Conservation (phyloP, 192 early-diverging fungal species). For the Coemansia sp. region DNA sequence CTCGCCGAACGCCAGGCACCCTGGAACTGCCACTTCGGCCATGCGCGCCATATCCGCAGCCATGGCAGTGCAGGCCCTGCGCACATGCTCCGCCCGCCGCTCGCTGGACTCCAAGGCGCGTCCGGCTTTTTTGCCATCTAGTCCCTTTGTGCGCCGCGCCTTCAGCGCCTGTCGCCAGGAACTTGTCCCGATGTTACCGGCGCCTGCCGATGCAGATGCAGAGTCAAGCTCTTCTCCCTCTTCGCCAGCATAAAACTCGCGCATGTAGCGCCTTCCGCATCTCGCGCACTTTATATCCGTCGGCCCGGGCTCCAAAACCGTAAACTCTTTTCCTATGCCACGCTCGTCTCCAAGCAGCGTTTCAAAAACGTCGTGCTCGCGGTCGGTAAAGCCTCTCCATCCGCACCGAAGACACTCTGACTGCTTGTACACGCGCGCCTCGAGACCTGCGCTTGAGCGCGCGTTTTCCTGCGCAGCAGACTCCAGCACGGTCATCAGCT, state of each 20-base stretch:
- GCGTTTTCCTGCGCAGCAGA: slow-evolving; percentile 9
- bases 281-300: slow-evolving; percentile 28
- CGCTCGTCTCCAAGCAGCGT: not conserved
- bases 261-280: slow-evolving; percentile 44
- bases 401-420: slow-evolving; percentile 49
- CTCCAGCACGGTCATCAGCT: not conserved
- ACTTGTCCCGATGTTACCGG: not conserved
- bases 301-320: slow-evolving; percentile 5
- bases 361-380: slow-evolving; percentile 24
- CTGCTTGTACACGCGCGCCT: slow-evolving; percentile 42
- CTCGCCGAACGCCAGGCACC: slow-evolving; percentile 32
- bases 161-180: slow-evolving; percentile 14
- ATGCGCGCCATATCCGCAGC: not conserved
- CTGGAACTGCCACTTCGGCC: slow-evolving; percentile 1
- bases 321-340: not conserved
- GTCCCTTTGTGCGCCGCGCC: not conserved
- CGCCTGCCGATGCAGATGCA: not conserved
- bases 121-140: not conserved
- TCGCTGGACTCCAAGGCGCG: not conserved
- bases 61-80: slow-evolving; percentile 8
- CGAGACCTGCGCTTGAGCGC: slow-evolving; percentile 3
- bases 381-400: slow-evolving; percentile 45
- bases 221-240: slow-evolving; percentile 1
- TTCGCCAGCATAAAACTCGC: slow-evolving; percentile 48
- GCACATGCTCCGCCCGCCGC: slow-evolving; percentile 6